A percentile compares a stretch with the other conserved stretches of the same genome.
Conservation (phyloP, 169 alveolate genomes). For the Amoebophrya sp. region DNA sequence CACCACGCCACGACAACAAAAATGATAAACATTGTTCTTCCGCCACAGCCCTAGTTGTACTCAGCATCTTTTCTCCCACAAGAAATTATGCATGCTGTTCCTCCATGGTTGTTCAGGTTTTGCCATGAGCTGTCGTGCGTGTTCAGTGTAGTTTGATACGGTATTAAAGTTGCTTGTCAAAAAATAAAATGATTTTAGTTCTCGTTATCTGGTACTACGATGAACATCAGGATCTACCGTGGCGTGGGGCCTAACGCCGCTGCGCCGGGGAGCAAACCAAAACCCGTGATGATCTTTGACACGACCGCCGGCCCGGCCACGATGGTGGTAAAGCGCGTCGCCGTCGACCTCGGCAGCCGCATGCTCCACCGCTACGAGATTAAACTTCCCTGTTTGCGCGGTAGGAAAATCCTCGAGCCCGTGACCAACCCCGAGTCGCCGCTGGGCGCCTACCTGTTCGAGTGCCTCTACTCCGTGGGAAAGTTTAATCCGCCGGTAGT, state of each 20-base stretch:
- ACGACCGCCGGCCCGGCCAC: not conserved
- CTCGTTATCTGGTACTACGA: no score
- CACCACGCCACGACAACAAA: no score
- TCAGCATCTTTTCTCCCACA: no score
- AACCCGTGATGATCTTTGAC: not conserved
- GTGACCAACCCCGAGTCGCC: not conserved
- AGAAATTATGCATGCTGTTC: no score
- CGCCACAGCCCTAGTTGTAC: no score
- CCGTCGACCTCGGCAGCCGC: slow-evolving; percentile 1
- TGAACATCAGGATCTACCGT: not conserved
- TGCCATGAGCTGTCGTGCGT: no score
- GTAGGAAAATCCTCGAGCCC: not conserved
- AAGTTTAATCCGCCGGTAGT: not conserved
- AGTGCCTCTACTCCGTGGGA: not conserved
- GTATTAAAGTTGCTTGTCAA: no score
- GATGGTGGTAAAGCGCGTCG: not conserved
- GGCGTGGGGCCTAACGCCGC: not conserved
- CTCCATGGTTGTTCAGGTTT: no score
- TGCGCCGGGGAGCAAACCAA: not conserved
- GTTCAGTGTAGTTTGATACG: no score
- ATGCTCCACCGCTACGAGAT: not conserved
- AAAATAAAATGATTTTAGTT: no score
- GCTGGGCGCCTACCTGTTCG: not conserved
- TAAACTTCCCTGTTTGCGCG: not conserved
- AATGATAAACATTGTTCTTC: no score